Base-by-base conservation (phyloP, 2,329 filamentous ascomycete species). In the Pyrenochaeta sp. region DNA sequence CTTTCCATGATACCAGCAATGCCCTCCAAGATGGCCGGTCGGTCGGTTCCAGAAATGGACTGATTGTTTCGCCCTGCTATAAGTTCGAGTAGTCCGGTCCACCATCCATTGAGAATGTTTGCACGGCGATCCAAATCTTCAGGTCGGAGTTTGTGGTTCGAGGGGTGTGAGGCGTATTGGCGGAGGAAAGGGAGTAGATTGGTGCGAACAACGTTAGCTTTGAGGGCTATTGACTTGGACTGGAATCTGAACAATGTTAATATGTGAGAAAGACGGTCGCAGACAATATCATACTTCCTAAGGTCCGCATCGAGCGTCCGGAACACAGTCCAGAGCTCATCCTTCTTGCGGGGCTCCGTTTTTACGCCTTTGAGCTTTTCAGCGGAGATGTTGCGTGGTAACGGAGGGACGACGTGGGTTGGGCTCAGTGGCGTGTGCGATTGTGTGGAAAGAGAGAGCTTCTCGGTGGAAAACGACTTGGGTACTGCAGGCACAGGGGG, bases 81-180 rank as follows among this genome's bases (percentile, higher is more conserved):
- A 77, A 96, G 84, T 47, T 94, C 90, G 42, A 96, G 74, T 26
- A 96, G 76, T 1, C 83, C 86, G 29, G 80, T 86, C 92, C 92
- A 96, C 92, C 92, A 96, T 65, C 89, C 92, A 67, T 94, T 90
- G 44, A 96, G 74, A 34, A 95, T 89, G 30, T 84, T 85, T 2
- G 88, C 82, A 47, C 92, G 82, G 23, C 88, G 82, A 61, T 96
- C 91, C 30, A 96, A 72, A 65, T 96, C 90, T 72, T 96, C 90
- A 2, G 89, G 79, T n/a, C 82, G 77, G 31, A 96, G 76, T 11
- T 69, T 75, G 51, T 77, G 77, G 58, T 83, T 87, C 7, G 88
- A 90, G 1, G 82, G 74, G 61, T 93, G 86, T 22, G 81, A 74
- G 47, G 82, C 81, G 58, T 91, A 86, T 37, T 81, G 85, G 44